Evolutionary conservation across 2,329 filamentous ascomycete genomes (phyloP).

Genomic region (Pseudogymnoascus destructans): DNA sequence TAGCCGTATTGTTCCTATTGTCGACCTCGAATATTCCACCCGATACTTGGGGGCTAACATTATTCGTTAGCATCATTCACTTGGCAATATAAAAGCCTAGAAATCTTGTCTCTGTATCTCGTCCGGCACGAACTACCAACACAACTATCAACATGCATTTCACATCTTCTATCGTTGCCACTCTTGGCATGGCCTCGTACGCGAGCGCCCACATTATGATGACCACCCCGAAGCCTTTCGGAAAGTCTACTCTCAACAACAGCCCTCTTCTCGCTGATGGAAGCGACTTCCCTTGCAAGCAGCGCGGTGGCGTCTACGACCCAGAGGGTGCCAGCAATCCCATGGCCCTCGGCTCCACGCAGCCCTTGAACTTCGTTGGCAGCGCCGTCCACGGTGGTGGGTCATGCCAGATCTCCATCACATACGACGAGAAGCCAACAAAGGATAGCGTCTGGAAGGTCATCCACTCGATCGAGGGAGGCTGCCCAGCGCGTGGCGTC

Average conservation of each 20-base stretch:
- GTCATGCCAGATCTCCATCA: constrained; percentile 80
- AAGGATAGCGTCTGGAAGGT: constrained; percentile 67
- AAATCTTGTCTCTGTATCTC: constrained; percentile 7
- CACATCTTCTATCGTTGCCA: constrained; percentile 39
- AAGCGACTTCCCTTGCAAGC: constrained; percentile 74
- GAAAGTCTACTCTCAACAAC: constrained; percentile 39
- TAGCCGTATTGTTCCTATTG: constrained; percentile 1
- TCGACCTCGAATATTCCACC: neutral
- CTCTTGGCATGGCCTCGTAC: constrained; percentile 42
- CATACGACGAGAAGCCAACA: constrained; percentile 59
- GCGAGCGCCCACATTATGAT: constrained; percentile 68
- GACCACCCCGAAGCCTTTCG: constrained; percentile 51
- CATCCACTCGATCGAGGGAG: constrained; percentile 76
- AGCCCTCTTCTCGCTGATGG: constrained; percentile 48
- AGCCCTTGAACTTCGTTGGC: constrained; percentile 54
- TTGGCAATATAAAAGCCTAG: constrained; percentile 8
- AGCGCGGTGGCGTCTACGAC: constrained; percentile 34
- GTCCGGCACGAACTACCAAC: constrained; percentile 7
- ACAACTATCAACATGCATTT: constrained; percentile 30
- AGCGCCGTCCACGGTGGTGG: constrained; percentile 77
- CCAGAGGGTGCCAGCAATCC: constrained; percentile 38
- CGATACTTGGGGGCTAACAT: neutral
- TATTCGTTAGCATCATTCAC: constrained; percentile 1
- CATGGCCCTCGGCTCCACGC: constrained; percentile 49
- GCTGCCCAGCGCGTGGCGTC: constrained; percentile 55